phyloP scores from a whole-genome alignment of 306 rosid species.

The Sicyos baderoa region DNA sequence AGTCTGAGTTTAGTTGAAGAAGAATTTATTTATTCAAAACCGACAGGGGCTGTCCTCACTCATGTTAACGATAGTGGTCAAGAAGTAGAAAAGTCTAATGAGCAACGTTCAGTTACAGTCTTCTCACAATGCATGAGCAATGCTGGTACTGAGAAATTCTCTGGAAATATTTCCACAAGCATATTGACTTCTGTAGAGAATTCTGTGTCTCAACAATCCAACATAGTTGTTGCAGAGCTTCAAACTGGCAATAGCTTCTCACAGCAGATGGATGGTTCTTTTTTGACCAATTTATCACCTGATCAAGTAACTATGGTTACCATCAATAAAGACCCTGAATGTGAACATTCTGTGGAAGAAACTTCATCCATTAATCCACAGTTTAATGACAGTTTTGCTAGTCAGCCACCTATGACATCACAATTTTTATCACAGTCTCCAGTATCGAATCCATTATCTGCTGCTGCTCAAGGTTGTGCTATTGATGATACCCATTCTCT shows the following conservation, averaged over 20 bases:
- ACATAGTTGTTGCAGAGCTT: conserved; percentile 29
- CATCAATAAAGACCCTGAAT: conserved; percentile 33
- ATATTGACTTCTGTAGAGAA: conserved; percentile 23
- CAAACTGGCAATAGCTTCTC: conserved; percentile 30
- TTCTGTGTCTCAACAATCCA: conserved; percentile 31
- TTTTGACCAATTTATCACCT: conserved; percentile 27
- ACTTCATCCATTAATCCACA: conserved; percentile 31
- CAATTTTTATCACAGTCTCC: conserved; percentile 31
- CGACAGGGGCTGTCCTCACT: conserved; percentile 25
- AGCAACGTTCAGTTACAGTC: conserved; percentile 21
- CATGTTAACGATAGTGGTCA: conserved; percentile 27
- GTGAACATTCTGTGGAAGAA: conserved; percentile 26
- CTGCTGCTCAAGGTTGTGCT: conserved; percentile 27
- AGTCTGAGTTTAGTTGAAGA: conserved; percentile 28
- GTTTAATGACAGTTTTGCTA: conserved; percentile 33
- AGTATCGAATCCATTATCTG: conserved; percentile 34
- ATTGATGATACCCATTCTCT: conserved; percentile 29
- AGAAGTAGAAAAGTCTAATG: conserved; percentile 27
- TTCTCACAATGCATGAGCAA: conserved; percentile 24
- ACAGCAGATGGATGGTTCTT: conserved; percentile 31
- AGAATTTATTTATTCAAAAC: conserved; percentile 22
- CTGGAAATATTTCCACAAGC: conserved; percentile 32
- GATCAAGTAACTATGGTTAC: conserved; percentile 32
- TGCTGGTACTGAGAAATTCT: conserved; percentile 29
- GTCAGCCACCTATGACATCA: conserved; percentile 30